Evolutionary conservation across 371 early-diverging fungal species (phyloP).

Genomic region (Lichtheimia ramosa): DNA sequence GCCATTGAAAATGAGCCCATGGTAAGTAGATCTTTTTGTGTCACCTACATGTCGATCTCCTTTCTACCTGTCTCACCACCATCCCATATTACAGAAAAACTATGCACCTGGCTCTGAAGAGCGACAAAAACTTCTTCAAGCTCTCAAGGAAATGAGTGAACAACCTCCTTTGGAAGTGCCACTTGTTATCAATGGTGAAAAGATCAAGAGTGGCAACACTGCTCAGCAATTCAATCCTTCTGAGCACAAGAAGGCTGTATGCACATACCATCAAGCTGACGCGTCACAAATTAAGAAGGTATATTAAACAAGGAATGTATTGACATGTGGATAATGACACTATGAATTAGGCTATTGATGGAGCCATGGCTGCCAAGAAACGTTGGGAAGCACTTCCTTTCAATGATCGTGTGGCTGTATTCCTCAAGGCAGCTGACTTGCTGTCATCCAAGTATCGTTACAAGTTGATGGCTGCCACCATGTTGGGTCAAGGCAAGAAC

Average conservation of each 20-base stretch:
- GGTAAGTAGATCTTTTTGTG: constrained; percentile 40
- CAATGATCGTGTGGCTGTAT: constrained; percentile 93
- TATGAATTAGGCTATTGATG: constrained; percentile 94
- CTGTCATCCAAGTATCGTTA: constrained; percentile 85
- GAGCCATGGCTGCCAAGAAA: constrained; percentile 83
- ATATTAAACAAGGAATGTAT: constrained; percentile 16
- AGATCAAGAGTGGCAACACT: constrained; percentile 68
- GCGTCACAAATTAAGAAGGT: constrained; percentile 55
- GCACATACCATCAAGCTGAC: constrained; percentile 86
- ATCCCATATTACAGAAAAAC: constrained; percentile 41
- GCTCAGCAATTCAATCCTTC: constrained; percentile 82
- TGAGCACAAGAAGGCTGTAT: constrained; percentile 79
- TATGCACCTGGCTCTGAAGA: constrained; percentile 86
- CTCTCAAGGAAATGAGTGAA: constrained; percentile 75
- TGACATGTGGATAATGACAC: background rate
- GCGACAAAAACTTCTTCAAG: constrained; percentile 71
- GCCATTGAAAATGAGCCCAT: constrained; percentile 88
- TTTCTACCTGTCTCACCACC: background rate
- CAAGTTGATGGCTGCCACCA: constrained; percentile 95
- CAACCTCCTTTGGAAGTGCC: constrained; percentile 81
- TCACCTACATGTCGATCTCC: background rate
- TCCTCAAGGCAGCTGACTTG: constrained; percentile 97
- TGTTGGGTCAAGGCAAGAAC: constrained; percentile 99
- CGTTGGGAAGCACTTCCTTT: constrained; percentile 94
- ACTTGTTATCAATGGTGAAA: constrained; percentile 83